Evolutionary conservation across 805 yeast genomes (phyloP), one percentile per base, ranked within the genome.

Genomic region (Pichia manshurica): DNA sequence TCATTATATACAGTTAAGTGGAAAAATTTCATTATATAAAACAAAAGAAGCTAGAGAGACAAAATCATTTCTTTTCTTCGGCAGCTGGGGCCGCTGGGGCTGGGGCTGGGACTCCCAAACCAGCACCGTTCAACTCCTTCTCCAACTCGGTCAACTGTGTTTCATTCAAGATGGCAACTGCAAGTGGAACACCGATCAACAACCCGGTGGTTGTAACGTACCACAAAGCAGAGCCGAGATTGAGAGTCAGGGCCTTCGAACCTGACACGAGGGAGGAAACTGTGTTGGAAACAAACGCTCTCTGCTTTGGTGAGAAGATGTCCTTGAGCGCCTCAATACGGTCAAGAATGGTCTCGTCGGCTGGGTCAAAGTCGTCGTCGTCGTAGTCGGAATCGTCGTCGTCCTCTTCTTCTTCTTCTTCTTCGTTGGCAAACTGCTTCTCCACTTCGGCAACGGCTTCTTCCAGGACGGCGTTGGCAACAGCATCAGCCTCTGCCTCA

Each of bases 111-210:
- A 50, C 51, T 15, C 46, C 51, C 35, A 45, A 45, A 23, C 49
- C 50, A 38, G 48, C 52, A 42, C 53, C 53, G 31, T 45, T 51
- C 76, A 88, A 82, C 64, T 89, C 93, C 73, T 86, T 88, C 74
- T 90, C 97, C 83, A 87, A 78, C 72, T 90, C 97, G 64, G 83
- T 81, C 66, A 90, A 78, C 73, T 91, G 97, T 65, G 89, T 95
- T 72, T 91, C 97, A 51, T 89, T 82, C 60, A 93, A 75, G 58
- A 93, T 86, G 45, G 96, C 84, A 59, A 93, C 74, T 8, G 96
- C 82, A 58, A 87, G 76, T 54, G 99, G 99, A 41, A 89, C 95
- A 65, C 96, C 97, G 59, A 93, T 73, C 53, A 93, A 77, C 59
- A 93, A 71, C 37, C 87, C 81, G 37, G 93, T 78, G 12, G 98